A percentile compares a stretch with the other conserved stretches of the same genome.
These are phyloP conservation scores for Mallotus nudiflorus DNA, from an alignment of 345 rosid species.

Conservation along the genomic window DNA sequence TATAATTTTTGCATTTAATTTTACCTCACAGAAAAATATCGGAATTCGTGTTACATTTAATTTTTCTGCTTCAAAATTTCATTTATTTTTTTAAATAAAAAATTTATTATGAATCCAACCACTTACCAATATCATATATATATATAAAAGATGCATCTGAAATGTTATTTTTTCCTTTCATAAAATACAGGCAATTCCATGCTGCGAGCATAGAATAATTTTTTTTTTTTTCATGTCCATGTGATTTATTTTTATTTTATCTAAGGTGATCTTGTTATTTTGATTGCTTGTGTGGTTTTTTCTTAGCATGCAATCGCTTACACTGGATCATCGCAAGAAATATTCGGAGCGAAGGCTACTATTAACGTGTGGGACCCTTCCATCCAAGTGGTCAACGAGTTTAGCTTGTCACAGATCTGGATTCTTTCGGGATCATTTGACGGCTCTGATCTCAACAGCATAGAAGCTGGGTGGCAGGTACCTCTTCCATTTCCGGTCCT, in stretches of 20 bases:
- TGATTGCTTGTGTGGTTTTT: neutral
- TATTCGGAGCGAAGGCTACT: conserved; percentile 36
- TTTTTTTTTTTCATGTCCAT: neutral
- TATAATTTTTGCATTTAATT: too few relatives aligned
- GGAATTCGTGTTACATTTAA: neutral
- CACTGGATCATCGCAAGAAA: conserved; percentile 29
- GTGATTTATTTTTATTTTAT: too few relatives aligned
- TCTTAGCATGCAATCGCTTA: conserved; percentile 36
- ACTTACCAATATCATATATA: too few relatives aligned
- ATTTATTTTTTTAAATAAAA: neutral
- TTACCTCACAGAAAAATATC: too few relatives aligned
- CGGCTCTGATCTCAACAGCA: conserved; percentile 44
- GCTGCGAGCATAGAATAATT: too few relatives aligned
- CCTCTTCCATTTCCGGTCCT: conserved; percentile 37
- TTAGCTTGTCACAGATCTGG: conserved; percentile 41
- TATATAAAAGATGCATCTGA: too few relatives aligned
- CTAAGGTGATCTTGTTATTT: neutral
- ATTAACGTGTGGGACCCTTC: conserved; percentile 43
- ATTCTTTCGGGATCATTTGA: conserved; percentile 39
- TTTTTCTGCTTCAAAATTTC: neutral
- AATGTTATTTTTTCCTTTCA: too few relatives aligned
- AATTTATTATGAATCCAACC: too few relatives aligned
- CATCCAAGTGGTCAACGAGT: conserved; percentile 36
- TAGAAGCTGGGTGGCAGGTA: conserved; percentile 47
- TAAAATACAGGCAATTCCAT: too few relatives aligned